Percentiles rank a stretch among this genome's conserved stretches.
phyloP scores from a whole-genome alignment of 108 stramenopile genomes.

The Skeletonema grethae region DNA sequence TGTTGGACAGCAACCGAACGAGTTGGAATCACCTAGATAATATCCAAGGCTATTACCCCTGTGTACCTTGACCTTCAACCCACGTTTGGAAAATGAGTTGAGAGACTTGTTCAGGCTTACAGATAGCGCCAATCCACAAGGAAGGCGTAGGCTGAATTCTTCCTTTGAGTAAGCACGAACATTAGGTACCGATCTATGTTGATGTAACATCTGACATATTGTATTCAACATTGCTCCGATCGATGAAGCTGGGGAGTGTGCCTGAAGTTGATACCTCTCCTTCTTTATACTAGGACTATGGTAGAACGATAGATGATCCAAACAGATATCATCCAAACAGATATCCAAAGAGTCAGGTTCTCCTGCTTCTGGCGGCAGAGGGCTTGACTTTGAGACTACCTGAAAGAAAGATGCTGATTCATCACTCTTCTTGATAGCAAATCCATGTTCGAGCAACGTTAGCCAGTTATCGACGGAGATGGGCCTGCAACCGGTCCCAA shows the following conservation, averaged over 20 bases:
- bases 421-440: neutral
- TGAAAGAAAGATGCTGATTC: neutral
- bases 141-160: neutral
- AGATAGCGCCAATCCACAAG: neutral
- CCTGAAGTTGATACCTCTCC: neutral
- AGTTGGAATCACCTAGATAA: neutral
- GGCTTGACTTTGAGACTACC: neutral
- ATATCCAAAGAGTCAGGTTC: neutral
- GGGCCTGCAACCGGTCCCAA: neutral
- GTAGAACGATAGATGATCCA: too few relatives aligned
- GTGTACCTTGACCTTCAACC: neutral
- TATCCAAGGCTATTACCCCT: neutral
- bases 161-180: neutral
- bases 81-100: neutral
- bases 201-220: neutral
- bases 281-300: too few relatives aligned
- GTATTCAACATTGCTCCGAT: neutral
- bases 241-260: neutral
- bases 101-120: neutral
- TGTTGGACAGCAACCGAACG: neutral
- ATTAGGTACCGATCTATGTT: neutral
- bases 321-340: too few relatives aligned
- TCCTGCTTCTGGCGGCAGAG: neutral
- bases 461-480: neutral
- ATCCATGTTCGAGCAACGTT: neutral